Conservation (phyloP, 768 basidiomycete genomes). For the Gymnopilus dilepis region DNA sequence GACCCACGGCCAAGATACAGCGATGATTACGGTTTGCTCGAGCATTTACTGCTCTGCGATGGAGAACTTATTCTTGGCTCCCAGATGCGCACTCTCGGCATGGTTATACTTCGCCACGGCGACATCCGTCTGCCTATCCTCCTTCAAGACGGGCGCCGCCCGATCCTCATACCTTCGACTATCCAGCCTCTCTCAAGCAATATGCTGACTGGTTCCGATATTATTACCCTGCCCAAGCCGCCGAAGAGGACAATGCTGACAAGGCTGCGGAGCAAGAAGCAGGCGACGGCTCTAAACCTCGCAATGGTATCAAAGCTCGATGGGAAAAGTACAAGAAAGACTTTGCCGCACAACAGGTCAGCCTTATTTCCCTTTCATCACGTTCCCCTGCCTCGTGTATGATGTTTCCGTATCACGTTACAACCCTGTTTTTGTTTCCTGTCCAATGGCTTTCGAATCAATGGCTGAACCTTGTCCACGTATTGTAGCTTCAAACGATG, state of each 20-base stretch:
- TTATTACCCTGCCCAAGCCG: slow-evolving; percentile 74
- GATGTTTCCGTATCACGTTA: slow-evolving; percentile 25
- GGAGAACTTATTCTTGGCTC: slow-evolving; percentile 16
- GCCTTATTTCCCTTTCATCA: slow-evolving; percentile 37
- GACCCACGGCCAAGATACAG: slow-evolving; percentile 83
- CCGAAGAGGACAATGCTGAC: slow-evolving; percentile 83
- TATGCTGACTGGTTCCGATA: slow-evolving; percentile 90
- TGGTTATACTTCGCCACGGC: slow-evolving; percentile 68
- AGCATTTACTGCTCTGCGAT: slow-evolving; percentile 16
- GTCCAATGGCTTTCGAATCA: slow-evolving; percentile 23
- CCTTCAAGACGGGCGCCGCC: slow-evolving; percentile 67
- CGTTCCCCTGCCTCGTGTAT: slow-evolving; percentile 33
- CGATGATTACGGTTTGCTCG: slow-evolving; percentile 77
- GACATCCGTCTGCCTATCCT: slow-evolving; percentile 54
- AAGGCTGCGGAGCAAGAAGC: slow-evolving; percentile 86
- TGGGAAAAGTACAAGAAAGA: slow-evolving; percentile 97
- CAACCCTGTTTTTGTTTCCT: slow-evolving; percentile 21
- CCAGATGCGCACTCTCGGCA: slow-evolving; percentile 73
- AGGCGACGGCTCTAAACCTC: slow-evolving; percentile 80
- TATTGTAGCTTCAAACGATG: slow-evolving; percentile 89
- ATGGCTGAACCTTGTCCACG: slow-evolving; percentile 41
- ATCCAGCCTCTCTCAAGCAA: slow-evolving; percentile 81
- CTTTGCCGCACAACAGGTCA: slow-evolving; percentile 85
- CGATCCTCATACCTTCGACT: slow-evolving; percentile 83
- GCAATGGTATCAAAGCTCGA: slow-evolving; percentile 79